These are phyloP conservation scores for Colletotrichum chlorophyti DNA, from an alignment of 2,329 filamentous ascomycete genomes.

Conservation along the genomic window DNA sequence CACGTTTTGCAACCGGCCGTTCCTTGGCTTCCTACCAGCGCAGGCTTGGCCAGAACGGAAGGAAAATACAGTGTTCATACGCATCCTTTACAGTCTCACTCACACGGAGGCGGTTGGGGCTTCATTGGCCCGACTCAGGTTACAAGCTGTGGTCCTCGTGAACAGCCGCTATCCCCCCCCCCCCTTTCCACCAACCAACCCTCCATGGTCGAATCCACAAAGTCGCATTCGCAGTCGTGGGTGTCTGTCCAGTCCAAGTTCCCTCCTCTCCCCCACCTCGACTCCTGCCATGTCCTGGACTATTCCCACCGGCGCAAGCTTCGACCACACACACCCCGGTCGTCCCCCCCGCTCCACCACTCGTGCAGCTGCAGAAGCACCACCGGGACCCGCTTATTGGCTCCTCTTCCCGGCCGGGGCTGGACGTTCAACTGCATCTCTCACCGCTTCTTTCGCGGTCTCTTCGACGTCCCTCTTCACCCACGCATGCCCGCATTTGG, in stretches of 20 bases:
- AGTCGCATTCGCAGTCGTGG: no score
- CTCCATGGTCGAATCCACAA: not conserved
- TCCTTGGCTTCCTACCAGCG: constrained; percentile 5
- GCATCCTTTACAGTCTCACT: not conserved
- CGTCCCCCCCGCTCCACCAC: constrained; percentile 29
- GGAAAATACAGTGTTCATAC: constrained; percentile 26
- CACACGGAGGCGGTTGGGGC: constrained; percentile 26
- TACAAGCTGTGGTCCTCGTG: constrained; percentile 26
- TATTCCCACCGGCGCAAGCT: constrained; percentile 30
- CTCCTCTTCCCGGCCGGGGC: constrained; percentile 33
- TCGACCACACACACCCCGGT: constrained; percentile 22
- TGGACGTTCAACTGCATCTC: constrained; percentile 35
- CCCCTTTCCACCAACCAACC: not conserved
- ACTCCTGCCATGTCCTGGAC: no score
- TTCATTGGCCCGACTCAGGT: constrained; percentile 27
- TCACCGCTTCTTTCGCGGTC: constrained; percentile 39
- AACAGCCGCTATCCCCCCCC: constrained; percentile 20
- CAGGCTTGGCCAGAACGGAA: constrained; percentile 5
- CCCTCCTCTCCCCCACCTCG: constrained; percentile 16
- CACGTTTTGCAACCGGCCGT: constrained; percentile 21
- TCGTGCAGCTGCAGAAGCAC: constrained; percentile 30
- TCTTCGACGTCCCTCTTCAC: constrained; percentile 31
- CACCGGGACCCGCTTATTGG: constrained; percentile 34
- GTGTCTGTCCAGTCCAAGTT: no score
- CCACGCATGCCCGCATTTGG: constrained; percentile 30